These are phyloP conservation scores for Mariannaea sp. DNA, from an alignment of 2,329 filamentous ascomycete species.

Conservation along the genomic window DNA sequence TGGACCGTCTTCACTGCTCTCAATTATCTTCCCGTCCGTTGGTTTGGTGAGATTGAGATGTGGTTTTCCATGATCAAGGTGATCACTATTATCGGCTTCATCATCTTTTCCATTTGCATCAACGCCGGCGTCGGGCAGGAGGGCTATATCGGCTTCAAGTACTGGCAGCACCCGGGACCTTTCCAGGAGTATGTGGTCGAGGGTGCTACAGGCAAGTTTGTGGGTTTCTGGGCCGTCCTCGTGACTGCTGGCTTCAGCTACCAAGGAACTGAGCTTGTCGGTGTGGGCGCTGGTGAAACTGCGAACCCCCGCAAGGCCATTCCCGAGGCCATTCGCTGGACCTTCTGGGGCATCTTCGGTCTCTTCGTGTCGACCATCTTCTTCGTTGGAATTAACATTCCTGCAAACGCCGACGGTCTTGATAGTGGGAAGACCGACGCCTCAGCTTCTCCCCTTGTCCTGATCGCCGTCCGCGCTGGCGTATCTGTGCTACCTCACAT, in stretches of 20 bases:
- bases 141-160: conserved; percentile 75
- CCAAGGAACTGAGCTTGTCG: conserved; percentile 76
- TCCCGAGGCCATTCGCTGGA: conserved; percentile 72
- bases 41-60: conserved; percentile 79
- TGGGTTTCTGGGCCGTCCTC: conserved; percentile 71
- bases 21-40: conserved; percentile 73
- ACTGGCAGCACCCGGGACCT: conserved; percentile 71
- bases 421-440: conserved; percentile 59
- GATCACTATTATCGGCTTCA: conserved; percentile 73
- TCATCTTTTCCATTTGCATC: conserved; percentile 77
- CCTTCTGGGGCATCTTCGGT: conserved; percentile 74
- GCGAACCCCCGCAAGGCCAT: conserved; percentile 73
- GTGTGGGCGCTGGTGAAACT: conserved; percentile 78
- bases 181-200: conserved; percentile 65
- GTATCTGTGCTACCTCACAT: conserved; percentile 68
- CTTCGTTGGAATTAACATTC: conserved; percentile 74
- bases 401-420: conserved; percentile 62
- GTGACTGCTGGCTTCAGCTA: conserved; percentile 72
- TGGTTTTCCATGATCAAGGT: conserved; percentile 81
- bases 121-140: conserved; percentile 72
- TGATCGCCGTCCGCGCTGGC: conserved; percentile 64
- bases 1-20: conserved; percentile 70
- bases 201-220: conserved; percentile 63
- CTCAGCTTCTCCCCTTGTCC: conserved; percentile 68
- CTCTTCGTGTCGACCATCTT: conserved; percentile 70